These are phyloP conservation scores for Cyclotella baltica DNA, from an alignment of 108 stramenopile species.

Conservation along the genomic window DNA sequence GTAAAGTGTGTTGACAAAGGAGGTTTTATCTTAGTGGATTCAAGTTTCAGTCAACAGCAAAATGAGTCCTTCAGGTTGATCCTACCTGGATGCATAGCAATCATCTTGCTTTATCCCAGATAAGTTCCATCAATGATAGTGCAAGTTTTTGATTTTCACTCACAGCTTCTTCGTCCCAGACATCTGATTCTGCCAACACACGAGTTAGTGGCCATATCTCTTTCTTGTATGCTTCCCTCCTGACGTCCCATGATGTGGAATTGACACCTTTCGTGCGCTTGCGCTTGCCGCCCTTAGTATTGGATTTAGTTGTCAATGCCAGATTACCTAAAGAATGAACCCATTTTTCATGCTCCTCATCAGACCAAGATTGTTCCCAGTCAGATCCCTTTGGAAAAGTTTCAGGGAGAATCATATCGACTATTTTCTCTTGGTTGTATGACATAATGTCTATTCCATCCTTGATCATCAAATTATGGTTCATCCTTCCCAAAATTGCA, in stretches of 20 bases:
- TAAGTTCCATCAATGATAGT: slow-evolving; percentile 36
- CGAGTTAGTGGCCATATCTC: slow-evolving; percentile 51
- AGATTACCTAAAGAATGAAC: slow-evolving; percentile 50
- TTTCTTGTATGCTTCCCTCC: slow-evolving; percentile 42
- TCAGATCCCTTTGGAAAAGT: slow-evolving; percentile 1
- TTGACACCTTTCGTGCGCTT: slow-evolving; percentile 23
- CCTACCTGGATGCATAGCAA: no score
- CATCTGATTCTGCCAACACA: slow-evolving; percentile 35
- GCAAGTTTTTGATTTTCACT: slow-evolving; percentile 36
- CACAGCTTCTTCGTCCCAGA: slow-evolving; percentile 37
- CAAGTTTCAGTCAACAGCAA: no score
- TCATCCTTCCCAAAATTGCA: slow-evolving; percentile 53
- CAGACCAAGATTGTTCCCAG: slow-evolving; percentile 38
- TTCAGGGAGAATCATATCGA: slow-evolving; percentile 39
- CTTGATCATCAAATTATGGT: slow-evolving; percentile 44
- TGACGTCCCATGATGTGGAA: slow-evolving; percentile 32
- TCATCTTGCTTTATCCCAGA: slow-evolving; percentile 36
- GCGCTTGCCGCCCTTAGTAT: not conserved
- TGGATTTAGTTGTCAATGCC: slow-evolving; percentile 31
- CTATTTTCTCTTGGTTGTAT: slow-evolving; percentile 13
- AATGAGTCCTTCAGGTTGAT: no score
- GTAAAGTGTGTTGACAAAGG: no score
- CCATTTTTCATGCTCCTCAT: slow-evolving; percentile 40
- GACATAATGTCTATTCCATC: slow-evolving; percentile 37
- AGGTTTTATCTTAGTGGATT: no score